phyloP scores from a whole-genome alignment of 495 filamentous ascomycete genomes.

The Tirmania nivea region DNA sequence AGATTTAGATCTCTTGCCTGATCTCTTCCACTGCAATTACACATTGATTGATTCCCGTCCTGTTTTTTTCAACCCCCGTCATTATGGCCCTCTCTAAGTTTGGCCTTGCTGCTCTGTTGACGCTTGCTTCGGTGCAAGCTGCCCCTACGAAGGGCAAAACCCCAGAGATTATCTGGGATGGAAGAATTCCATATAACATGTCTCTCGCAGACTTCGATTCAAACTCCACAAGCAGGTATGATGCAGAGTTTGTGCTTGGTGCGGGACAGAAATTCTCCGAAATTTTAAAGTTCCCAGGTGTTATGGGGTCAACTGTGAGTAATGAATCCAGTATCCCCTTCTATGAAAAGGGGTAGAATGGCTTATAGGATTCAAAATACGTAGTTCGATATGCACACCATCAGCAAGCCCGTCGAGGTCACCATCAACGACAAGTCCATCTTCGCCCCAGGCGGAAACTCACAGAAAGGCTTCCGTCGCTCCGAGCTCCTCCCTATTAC shows the following conservation, averaged over 20 bases:
- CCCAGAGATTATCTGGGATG: constrained; percentile 7
- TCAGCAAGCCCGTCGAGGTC: neutral
- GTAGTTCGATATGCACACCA: neutral
- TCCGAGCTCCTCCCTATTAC: constrained; percentile 30
- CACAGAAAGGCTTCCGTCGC: constrained; percentile 33
- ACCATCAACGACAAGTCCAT: constrained; percentile 25
- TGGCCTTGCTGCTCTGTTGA: neutral
- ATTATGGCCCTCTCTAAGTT: neutral
- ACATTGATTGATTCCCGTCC: too few species aligned
- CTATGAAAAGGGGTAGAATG: too few species aligned
- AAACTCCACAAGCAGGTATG: constrained; percentile 8
- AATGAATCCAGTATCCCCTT: neutral
- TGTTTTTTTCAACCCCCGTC: too few species aligned
- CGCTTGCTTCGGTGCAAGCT: neutral
- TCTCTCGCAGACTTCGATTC: constrained; percentile 4
- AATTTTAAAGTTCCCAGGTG: constrained; percentile 9
- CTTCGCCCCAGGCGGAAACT: constrained; percentile 25
- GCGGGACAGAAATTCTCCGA: constrained; percentile 2
- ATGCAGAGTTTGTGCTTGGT: constrained; percentile 12
- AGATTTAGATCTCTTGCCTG: too few species aligned
- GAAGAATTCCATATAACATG: constrained; percentile 5
- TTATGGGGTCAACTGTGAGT: constrained; percentile 6
- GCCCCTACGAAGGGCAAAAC: neutral
- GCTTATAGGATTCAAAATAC: neutral
- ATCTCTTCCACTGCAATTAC: too few species aligned